Conservation (phyloP, 768 basidiomycete species). For the Cystobasidium ongulense region DNA sequence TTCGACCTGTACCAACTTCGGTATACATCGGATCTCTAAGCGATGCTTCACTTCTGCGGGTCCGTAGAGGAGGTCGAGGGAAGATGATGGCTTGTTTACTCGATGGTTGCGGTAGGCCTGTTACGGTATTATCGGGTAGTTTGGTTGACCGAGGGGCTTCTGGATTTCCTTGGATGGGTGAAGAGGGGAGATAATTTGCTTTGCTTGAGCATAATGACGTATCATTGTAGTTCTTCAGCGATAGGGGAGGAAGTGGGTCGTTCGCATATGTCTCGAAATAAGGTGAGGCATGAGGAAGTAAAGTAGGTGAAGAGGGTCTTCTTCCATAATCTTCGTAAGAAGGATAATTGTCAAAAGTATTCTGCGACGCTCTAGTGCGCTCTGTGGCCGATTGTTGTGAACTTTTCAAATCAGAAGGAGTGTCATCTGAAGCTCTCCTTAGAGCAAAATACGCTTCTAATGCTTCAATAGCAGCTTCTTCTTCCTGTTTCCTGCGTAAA, state of each 20-base stretch:
- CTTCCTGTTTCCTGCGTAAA: neutral
- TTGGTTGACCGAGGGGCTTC: neutral
- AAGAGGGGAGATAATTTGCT: neutral
- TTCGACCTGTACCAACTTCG: neutral
- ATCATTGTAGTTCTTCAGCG: neutral
- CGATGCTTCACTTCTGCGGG: conserved; percentile 1
- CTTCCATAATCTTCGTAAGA: neutral
- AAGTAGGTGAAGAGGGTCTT: neutral
- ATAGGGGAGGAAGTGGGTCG: neutral
- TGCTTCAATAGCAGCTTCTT: conserved; percentile 17
- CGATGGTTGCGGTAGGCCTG: neutral
- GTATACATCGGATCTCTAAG: neutral
- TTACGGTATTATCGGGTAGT: neutral
- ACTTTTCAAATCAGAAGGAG: neutral
- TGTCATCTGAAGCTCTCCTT: neutral
- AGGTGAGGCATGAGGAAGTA: conserved; percentile 1
- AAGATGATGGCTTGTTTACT: neutral
- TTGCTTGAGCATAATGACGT: neutral
- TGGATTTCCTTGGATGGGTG: neutral
- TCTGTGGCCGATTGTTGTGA: neutral
- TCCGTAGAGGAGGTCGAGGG: neutral
- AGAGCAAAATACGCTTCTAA: conserved; percentile 10
- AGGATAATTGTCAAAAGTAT: too few species aligned
- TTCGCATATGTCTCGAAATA: neutral
- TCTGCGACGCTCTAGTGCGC: neutral